Percentiles rank a stretch among this genome's conserved stretches.
These are phyloP conservation scores for Stenogyne calaminthoides DNA, from an alignment of 305 asterid genomes.

Conservation along the genomic window DNA sequence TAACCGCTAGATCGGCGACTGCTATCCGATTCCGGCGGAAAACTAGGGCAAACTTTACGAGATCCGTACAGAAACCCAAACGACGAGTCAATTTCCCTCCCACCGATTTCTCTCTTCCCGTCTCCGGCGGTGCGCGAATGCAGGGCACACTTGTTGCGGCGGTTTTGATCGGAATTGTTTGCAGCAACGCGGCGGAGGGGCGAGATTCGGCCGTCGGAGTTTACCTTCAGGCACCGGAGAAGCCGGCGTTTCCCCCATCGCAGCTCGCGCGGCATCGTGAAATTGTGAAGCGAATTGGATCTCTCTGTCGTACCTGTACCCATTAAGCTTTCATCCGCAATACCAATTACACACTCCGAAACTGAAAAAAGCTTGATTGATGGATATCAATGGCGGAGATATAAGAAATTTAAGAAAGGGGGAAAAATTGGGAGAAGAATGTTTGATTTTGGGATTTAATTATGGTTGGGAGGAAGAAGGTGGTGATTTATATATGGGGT, in stretches of 20 bases:
- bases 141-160: neutral
- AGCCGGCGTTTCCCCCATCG: neutral
- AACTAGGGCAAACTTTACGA: neutral
- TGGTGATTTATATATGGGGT: neutral
- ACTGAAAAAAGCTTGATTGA: neutral
- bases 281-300: neutral
- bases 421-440: neutral
- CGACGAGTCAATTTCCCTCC: neutral
- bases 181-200: neutral
- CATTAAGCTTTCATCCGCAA: neutral
- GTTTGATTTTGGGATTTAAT: neutral
- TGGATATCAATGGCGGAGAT: neutral
- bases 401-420: neutral
- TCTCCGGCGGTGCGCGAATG: neutral
- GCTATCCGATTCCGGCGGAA: neutral
- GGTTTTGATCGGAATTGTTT: neutral
- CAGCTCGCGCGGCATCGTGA: neutral
- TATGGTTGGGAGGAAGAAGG: neutral
- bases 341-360: neutral
- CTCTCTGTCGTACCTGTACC: neutral
- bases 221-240: slow-evolving; percentile 4
- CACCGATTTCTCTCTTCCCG: neutral
- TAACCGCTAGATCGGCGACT: neutral
- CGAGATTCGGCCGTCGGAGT: neutral
- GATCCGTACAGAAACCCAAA: neutral